A percentile compares a stretch with the other conserved stretches of the same genome.
These are phyloP conservation scores for Chaetoscypha palmicola DNA, from an alignment of 2,329 filamentous ascomycete species.

Conservation along the genomic window DNA sequence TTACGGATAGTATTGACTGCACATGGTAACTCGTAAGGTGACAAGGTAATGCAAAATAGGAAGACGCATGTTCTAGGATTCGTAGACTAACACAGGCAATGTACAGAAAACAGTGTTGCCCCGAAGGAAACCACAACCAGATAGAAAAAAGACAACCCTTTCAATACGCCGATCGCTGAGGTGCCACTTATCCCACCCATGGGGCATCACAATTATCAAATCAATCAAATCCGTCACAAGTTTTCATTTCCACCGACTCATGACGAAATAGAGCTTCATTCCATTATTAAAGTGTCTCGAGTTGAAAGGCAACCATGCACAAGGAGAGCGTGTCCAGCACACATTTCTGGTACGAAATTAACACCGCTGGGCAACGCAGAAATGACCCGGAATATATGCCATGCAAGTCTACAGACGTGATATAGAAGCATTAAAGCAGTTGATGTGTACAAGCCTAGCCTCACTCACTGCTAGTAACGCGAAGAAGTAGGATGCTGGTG, in stretches of 20 bases:
- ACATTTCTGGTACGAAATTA: slow-evolving; percentile 11
- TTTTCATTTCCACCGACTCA: slow-evolving; percentile 2
- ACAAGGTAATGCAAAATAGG: too few species aligned
- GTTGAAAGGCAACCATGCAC: neutral
- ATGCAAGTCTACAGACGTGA: slow-evolving; percentile 17
- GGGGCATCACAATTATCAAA: slow-evolving; percentile 12
- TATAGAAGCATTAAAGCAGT: slow-evolving; percentile 14
- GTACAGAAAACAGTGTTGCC: slow-evolving; percentile 8
- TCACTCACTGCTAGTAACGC: slow-evolving; percentile 20
- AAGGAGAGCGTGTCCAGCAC: slow-evolving; percentile 23
- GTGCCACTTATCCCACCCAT: slow-evolving; percentile 15
- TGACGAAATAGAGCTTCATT: slow-evolving; percentile 1
- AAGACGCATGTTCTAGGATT: too few species aligned
- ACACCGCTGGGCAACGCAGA: slow-evolving; percentile 9
- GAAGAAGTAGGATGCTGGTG: slow-evolving; percentile 22
- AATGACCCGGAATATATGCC: slow-evolving; percentile 15
- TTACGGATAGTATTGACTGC: too few species aligned
- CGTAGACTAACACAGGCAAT: slow-evolving; percentile 6
- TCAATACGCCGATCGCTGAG: slow-evolving; percentile 23
- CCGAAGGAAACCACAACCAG: slow-evolving; percentile 7
- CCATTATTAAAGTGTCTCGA: slow-evolving; percentile 5
- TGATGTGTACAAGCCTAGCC: slow-evolving; percentile 3
- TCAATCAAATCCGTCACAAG: slow-evolving; percentile 11
- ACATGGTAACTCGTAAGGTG: too few species aligned
- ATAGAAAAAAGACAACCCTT: slow-evolving; percentile 14